Evolutionary conservation across 257 asterid genomes (phyloP), one percentile per base, ranked within the genome.

Genomic region (Catharanthus roseus): DNA sequence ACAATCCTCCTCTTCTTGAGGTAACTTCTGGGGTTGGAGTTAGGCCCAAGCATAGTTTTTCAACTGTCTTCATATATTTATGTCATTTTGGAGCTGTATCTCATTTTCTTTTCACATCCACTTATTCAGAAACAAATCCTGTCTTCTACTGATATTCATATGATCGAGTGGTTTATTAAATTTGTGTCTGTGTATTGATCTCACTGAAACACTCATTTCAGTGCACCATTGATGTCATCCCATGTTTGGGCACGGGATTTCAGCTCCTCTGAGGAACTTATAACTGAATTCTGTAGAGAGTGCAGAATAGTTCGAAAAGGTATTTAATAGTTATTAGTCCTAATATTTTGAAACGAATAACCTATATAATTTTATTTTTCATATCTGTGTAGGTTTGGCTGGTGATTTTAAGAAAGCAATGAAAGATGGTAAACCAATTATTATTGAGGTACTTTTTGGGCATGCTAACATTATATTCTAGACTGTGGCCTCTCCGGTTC

Each of bases 251-350:
- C 96, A 75, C 87, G 97, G 16, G 91, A 92, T 69, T 95, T 92
- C 87, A 80, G 81, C 76, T 88, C 98, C 26, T 81, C 96, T 0
- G 99, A 95, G 83, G 98, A 95, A 82, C 78, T 95, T 74, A 87
- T 91, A 76, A 92, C 96, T 53, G 97, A 95, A 78, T 95, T 95
- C 79, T 92, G 96, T 80, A 86, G 96, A 92, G 99, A 95, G 82
- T 92, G 99, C 82, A 89, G 98, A 82, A 87, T 95, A 82, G 97
- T 95, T 65, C 86, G 98, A 65, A 95, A 95, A 90, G 99, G 99
- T 95, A 85, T 64, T 73, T 23, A 36, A 16, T 44, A 55, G 53
- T 64, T 77, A 47, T 42, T 31, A 57, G 26, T 58, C 71, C 71
- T 41, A 34, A 71, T 68, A 72, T 75, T 62, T 31, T 24, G 78